Evolutionary conservation across 139 green algal species (phyloP), one percentile per base, ranked within the genome.

Genomic region (Chlorokybus atmophyticus): DNA sequence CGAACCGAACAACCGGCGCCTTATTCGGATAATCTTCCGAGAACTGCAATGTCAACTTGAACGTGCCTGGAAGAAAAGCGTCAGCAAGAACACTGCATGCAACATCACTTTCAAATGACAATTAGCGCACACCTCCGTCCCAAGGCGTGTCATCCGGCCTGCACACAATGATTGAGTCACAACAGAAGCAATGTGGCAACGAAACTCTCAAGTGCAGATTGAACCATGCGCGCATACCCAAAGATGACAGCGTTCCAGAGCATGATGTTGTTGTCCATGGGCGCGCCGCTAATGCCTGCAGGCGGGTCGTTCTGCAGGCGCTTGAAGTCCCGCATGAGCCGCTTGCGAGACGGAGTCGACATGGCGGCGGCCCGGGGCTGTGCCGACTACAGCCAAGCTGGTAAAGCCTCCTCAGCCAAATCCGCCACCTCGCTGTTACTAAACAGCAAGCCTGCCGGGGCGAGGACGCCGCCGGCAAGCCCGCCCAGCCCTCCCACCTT

Each of bases 231-330:
- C 14, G 48, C 7, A 5, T 60, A 65, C 57, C 90, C 91, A 69
- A 96, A 95, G n/a, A 98, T 97, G 4, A 98, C 81, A n/a, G 89
- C 90, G 52, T 95, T 94, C 91, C 91, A 98, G 2, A 57, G 27
- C 90, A 98, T 96, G 56, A 98, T 94, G 77, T 95, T 96, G 49
- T 93, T 82, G 4, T 82, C 75, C 24, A 85, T 83, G 1, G 91
- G 91, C 19, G 79, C 84, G 23, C 77, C 91, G 66, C 92, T 94
- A 0, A 98, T 83, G 3, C 91, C 91, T 39, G 92, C 78, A 0
- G 90, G 91, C 29, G 90, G 88, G 60, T 98, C 91, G 23, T 84
- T 73, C 41, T 88, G 81, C 32, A 98, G 67, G 1, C 82, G 60
- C 55, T 87, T 88, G 68, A 93, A 95, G 55, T 95, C 87, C 17